Base-by-base conservation (phyloP, 352 stramenopile species). In the Globisporangium iwayamae region DNA sequence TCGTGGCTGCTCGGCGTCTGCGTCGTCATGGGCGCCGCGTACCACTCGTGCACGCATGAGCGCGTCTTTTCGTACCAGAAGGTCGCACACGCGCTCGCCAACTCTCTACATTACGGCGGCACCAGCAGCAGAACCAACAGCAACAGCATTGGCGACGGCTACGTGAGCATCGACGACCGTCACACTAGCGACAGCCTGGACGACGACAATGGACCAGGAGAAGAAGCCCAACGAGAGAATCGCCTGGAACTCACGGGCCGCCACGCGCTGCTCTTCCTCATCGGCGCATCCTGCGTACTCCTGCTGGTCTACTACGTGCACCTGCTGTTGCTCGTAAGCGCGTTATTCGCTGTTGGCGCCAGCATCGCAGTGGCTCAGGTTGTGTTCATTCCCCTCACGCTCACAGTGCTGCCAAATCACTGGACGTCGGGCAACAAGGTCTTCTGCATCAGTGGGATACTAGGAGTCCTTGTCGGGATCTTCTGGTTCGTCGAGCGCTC, bases 271-370 rank as follows among this genome's bases (percentile, higher is more conserved):
- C 75, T 76, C 54, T 90, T 91, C 53, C 60, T 90, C 38, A 57
- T 87, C 11, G 80, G 75, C 3, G 79, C 80, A 2, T 91, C 80
- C 0, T 68, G 60, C 30, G 66, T 85, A 58, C 66, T 91, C 22
- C 57, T 91, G 34, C 53, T 91, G 57, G 64, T 90, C 36, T 91
- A 85, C 75, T 91, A 90, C 38, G 79, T 85, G 38, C 72, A 89
- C 63, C 11, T 90, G 20, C 54, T 69, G 47, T 61, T 90, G 14
- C 57, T 87, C 34, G 68, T 91, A 48, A 83, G 78, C 58, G 66
- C 88, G 16, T 52, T 89, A 3, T 91, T 91, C 52, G 71, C 80
- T 3, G 50, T 90, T 0, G 78, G 71, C 39, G 70, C 75, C 25
- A 81, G 73, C 50, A 69, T 70, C 18, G 76, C 80, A 32, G 61